phyloP scores from a whole-genome alignment of 1,284 basidiomycete species.

The Violaceomyces palustris region DNA sequence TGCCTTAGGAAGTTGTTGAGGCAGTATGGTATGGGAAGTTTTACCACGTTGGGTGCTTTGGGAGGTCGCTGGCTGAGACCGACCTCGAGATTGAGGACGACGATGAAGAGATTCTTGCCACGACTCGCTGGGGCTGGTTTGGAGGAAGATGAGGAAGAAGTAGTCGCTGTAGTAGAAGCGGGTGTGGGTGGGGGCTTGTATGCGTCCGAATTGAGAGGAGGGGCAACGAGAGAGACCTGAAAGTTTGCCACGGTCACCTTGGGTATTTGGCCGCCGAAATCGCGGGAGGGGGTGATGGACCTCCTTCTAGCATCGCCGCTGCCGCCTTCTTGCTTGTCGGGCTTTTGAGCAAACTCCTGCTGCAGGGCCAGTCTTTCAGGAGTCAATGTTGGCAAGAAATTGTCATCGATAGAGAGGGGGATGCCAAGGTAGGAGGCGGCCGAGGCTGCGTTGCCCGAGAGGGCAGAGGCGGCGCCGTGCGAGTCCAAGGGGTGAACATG shows the following conservation, averaged over 20 bases:
- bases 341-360: background rate
- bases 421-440: slow-evolving; percentile 16
- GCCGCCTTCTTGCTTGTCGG: background rate
- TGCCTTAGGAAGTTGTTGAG: slow-evolving; percentile 21
- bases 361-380: background rate
- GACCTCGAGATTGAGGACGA: background rate
- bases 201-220: background rate
- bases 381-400: background rate
- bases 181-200: background rate
- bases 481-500: slow-evolving; percentile 16
- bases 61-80: background rate
- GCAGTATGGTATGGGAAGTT: slow-evolving; percentile 13
- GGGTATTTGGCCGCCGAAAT: background rate
- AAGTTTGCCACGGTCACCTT: background rate
- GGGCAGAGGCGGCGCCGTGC: slow-evolving; percentile 14
- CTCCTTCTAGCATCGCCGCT: background rate
- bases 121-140: background rate
- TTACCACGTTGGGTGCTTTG: slow-evolving; percentile 3
- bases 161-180: too few relatives aligned
- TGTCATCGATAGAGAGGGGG: slow-evolving; percentile 14
- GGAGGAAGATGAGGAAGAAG: background rate
- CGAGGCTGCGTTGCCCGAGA: slow-evolving; percentile 16
- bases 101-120: slow-evolving; percentile 1
- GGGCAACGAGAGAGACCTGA: background rate
- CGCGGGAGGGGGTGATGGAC: background rate